Evolutionary conservation across 1,139 yeast genomes (phyloP).

Genomic region (Spathaspora jeffriesii): DNA sequence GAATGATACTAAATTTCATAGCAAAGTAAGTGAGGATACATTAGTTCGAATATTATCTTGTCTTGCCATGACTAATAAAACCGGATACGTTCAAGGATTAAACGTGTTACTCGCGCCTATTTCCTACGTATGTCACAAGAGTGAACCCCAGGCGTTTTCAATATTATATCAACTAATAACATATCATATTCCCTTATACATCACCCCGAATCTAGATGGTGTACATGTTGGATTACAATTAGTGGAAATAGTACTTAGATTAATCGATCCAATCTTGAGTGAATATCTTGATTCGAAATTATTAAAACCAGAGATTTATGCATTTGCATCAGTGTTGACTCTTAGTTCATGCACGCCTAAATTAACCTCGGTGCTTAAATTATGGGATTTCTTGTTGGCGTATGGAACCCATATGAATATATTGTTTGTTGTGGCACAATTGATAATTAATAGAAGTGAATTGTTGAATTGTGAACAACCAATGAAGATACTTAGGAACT

Average conservation of each 20-base stretch:
- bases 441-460: constrained; percentile 65
- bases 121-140: constrained; percentile 64
- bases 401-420: constrained; percentile 91
- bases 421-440: constrained; percentile 81
- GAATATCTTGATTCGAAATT: constrained; percentile 62
- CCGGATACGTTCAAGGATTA: constrained; percentile 86
- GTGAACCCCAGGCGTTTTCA: constrained; percentile 87
- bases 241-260: constrained; percentile 69
- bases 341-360: constrained; percentile 93
- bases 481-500: constrained; percentile 70
- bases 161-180: constrained; percentile 61
- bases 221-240: constrained; percentile 76
- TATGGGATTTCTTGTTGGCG: constrained; percentile 93
- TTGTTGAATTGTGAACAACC: constrained; percentile 65
- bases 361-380: constrained; percentile 65
- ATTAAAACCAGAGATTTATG: constrained; percentile 81
- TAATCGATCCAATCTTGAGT: constrained; percentile 74
- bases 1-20: constrained; percentile 68
- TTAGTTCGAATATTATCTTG: constrained; percentile 71
- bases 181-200: constrained; percentile 72
- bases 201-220: constrained; percentile 77
- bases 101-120: constrained; percentile 88
- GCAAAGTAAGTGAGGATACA: constrained; percentile 67
- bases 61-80: constrained; percentile 58
- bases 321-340: constrained; percentile 86